Evolutionary conservation across 2,329 filamentous ascomycete genomes (phyloP), one percentile per base, ranked within the genome.

Genomic region (Microdochium nivale): DNA sequence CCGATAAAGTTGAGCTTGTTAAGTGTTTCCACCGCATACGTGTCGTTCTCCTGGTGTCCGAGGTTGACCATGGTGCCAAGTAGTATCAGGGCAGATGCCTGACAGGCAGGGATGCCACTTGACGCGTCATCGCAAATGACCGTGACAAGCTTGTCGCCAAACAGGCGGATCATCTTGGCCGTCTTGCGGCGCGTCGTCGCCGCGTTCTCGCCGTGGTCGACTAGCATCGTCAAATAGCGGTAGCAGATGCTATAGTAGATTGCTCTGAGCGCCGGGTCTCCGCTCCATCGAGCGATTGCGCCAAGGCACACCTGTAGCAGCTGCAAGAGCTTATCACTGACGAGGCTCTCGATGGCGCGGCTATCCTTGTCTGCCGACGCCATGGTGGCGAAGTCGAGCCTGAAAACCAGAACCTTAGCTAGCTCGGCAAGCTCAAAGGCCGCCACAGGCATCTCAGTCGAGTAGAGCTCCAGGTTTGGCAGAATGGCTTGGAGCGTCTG

Each of bases 111-210:
- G 62, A 92, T 87, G 37, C 90, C 90, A 53, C 87, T 84, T 65
- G 91, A 92, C 21, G 90, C 91, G 70, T 99, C 94, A 62, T 99
- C 94, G 64, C 91, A 96, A 44, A 96, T 77, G 25, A 90, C 83
- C 59, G 92, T 90, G 54, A 97, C 79, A 37, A 97, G 75, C 51
- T 87, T 80, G 60, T 90, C 87, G 37, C 94, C 91, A 46, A 79
- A 80, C 13, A 76, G 66, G 49, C 75, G 73, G 40, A 90, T 84
- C 3, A 86, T 82, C 65, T 88, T 90, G 58, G 95, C 78, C 1
- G 87, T 85, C 64, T 88, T 79, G 25, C 71, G 67, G 19, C 76
- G 72, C 35, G 72, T 75, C 2, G 74, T 70, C 14, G 67, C 65
- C 43, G 73, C 65, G 10, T 72, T 71, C 50, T 78, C 69, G 37